phyloP scores from a whole-genome alignment of 2,329 filamentous ascomycete species.

The Colletotrichum endophyticum region DNA sequence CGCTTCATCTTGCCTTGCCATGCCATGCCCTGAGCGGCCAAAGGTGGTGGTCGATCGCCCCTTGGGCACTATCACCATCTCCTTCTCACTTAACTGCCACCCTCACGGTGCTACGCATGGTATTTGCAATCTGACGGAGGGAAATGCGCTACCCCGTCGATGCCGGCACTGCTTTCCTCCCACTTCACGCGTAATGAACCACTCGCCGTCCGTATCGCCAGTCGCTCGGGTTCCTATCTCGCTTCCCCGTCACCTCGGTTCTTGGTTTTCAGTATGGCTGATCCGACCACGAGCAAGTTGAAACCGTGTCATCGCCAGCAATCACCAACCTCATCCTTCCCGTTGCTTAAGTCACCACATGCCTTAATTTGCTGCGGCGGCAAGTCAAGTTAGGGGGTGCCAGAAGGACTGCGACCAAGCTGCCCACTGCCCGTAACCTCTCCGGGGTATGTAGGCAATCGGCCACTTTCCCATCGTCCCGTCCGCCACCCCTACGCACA shows the following conservation, averaged over 20 bases:
- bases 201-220: not conserved
- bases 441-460: not conserved
- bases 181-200: not conserved
- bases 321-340: not conserved
- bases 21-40: not conserved
- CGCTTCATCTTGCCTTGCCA: no score
- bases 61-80: not conserved
- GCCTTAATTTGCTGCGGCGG: not conserved
- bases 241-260: not conserved
- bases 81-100: not conserved
- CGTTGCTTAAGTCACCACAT: not conserved
- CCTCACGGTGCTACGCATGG: not conserved
- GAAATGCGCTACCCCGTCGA: not conserved
- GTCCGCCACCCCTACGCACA: not conserved
- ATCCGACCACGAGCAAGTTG: not conserved
- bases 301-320: not conserved
- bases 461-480: slow-evolving; percentile 2
- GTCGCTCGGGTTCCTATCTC: not conserved
- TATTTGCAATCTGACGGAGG: not conserved
- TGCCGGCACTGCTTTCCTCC: not conserved
- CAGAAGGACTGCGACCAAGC: not conserved
- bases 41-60: not conserved
- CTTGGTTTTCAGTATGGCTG: not conserved
- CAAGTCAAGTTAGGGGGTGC: not conserved
- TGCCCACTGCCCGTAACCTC: not conserved